Percentiles rank a stretch among this genome's conserved stretches.
These are phyloP conservation scores for Macrolepiota fuliginosa DNA, from an alignment of 768 basidiomycete species.

Conservation along the genomic window DNA sequence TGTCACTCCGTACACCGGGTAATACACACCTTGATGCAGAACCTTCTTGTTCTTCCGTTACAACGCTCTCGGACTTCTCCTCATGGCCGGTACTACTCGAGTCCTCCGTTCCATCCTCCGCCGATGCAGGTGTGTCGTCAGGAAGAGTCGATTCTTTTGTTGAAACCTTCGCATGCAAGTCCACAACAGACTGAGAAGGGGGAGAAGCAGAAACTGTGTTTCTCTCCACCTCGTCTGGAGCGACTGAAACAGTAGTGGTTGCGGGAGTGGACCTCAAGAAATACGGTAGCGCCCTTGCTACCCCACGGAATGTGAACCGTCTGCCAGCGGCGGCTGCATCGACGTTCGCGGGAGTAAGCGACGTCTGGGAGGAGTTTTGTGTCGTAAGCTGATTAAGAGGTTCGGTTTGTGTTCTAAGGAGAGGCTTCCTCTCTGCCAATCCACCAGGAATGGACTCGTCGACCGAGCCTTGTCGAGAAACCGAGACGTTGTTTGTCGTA, in stretches of 20 bases:
- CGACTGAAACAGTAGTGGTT: not conserved
- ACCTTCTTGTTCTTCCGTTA: not conserved
- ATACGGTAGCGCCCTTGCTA: constrained; percentile 2
- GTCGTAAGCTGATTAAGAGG: not conserved
- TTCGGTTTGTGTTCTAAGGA: not conserved
- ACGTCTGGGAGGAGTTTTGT: not conserved
- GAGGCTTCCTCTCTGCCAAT: not conserved
- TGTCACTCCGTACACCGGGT: not conserved
- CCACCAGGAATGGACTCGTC: not conserved
- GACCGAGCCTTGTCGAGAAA: not conserved
- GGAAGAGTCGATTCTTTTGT: not conserved
- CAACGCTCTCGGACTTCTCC: not conserved
- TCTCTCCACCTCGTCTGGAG: not conserved
- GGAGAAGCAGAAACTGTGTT: not conserved
- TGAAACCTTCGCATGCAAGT: not conserved
- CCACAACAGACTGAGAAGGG: not conserved
- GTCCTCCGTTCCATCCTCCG: not conserved
- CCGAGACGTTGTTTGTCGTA: not conserved
- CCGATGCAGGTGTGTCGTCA: not conserved
- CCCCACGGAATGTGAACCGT: constrained; percentile 1
- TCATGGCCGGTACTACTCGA: not conserved
- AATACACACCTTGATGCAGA: not conserved
- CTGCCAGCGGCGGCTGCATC: not conserved
- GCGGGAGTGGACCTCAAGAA: not conserved
- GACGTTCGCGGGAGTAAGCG: not conserved